Evolutionary conservation across 106 monocot species (phyloP).

Genomic region (Phalaenopsis aphrodite): DNA sequence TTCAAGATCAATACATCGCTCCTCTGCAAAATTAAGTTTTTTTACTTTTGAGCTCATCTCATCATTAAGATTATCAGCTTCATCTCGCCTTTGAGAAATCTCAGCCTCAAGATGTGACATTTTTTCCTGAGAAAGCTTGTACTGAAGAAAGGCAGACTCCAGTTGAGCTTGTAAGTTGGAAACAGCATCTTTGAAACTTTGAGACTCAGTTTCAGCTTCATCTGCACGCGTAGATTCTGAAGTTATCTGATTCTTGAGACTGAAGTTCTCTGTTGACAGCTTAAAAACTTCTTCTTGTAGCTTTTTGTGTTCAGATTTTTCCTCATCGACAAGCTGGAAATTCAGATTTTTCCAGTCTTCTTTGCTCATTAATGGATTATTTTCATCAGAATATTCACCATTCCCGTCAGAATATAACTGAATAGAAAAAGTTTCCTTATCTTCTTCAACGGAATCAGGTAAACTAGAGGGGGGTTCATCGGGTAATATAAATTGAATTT

Average conservation of each 20-base stretch:
- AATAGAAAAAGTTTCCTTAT: constrained; percentile 23
- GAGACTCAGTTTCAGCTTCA: constrained; percentile 34
- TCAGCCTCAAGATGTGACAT: constrained; percentile 48
- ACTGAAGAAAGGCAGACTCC: constrained; percentile 44
- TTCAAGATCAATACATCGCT: constrained; percentile 27
- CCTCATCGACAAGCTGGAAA: constrained; percentile 11
- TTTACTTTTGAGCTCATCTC: constrained; percentile 24
- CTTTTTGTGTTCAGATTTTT: background rate
- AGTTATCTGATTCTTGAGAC: constrained; percentile 32
- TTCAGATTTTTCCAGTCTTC: constrained; percentile 25
- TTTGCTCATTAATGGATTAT: constrained; percentile 8
- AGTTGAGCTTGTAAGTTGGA: constrained; percentile 45
- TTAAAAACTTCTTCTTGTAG: constrained; percentile 28
- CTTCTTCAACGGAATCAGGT: constrained; percentile 8
- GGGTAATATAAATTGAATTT: constrained; percentile 45
- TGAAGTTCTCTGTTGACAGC: constrained; percentile 38
- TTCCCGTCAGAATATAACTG: background rate
- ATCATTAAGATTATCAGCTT: constrained; percentile 43
- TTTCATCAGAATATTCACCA: constrained; percentile 6
- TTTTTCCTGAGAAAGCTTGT: constrained; percentile 34
- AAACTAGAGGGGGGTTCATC: constrained; percentile 51
- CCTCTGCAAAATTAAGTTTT: constrained; percentile 21
- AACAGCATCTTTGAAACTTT: constrained; percentile 28
- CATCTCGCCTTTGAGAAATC: constrained; percentile 29
- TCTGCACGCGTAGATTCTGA: constrained; percentile 33